These are phyloP conservation scores for Ceratobasidium sp. DNA, from an alignment of 1,284 basidiomycete species.

Conservation along the genomic window DNA sequence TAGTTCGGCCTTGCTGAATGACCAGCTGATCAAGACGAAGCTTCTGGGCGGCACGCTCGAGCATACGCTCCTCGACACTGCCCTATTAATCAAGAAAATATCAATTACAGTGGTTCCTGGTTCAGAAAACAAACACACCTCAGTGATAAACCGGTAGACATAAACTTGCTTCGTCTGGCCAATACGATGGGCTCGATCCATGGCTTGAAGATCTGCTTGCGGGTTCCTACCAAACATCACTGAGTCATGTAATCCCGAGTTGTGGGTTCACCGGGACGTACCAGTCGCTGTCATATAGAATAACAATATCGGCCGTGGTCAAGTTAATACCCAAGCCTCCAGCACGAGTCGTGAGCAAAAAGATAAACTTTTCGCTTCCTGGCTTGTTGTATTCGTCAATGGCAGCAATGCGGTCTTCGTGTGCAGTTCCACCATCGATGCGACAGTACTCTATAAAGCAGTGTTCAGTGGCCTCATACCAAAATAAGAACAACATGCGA, in stretches of 20 bases:
- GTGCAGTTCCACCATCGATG: conserved; percentile 96
- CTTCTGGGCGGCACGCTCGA: conserved; percentile 97
- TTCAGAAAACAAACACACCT: too few species aligned
- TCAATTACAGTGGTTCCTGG: too few species aligned
- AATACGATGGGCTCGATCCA: conserved; percentile 99
- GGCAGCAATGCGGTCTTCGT: conserved; percentile 93
- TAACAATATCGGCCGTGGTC: conserved; percentile 93
- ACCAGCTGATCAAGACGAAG: conserved; percentile 95
- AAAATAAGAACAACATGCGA: conserved; percentile 44
- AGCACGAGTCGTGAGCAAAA: conserved; percentile 97
- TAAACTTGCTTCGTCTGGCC: conserved; percentile 99
- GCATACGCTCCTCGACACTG: conserved; percentile 96
- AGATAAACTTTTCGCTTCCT: conserved; percentile 94
- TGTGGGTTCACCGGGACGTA: too few species aligned
- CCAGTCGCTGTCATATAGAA: conserved; percentile 99
- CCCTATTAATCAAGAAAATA: too few species aligned
- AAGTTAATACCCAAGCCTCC: conserved; percentile 99
- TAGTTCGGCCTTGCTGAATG: conserved; percentile 92
- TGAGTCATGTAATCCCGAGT: too few species aligned
- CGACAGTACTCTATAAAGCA: conserved; percentile 83
- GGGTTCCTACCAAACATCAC: conserved; percentile 87
- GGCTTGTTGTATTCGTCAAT: conserved; percentile 99
- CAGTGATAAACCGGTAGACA: conserved; percentile 97
- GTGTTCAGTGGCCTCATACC: not conserved
- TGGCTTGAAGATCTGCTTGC: conserved; percentile 97